Percentiles rank a stretch among this genome's conserved stretches.
Evolutionary conservation across 108 stramenopile genomes (phyloP).

Genomic region (Halocafeteria seosinensis): DNA sequence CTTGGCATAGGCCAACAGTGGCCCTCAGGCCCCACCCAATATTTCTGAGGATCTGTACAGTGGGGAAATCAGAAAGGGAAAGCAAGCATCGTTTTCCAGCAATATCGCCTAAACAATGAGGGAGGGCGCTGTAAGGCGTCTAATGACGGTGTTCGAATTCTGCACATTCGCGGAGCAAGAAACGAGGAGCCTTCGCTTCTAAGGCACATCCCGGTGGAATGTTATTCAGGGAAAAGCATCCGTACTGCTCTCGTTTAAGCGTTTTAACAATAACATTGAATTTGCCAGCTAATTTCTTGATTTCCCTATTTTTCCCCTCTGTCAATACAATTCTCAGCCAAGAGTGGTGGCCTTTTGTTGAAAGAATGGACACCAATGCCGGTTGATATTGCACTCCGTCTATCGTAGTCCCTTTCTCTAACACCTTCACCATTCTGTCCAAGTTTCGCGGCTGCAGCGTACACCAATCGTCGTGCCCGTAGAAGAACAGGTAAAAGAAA

Average conservation of each 20-base stretch:
- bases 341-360: not conserved
- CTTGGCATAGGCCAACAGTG: too few species aligned
- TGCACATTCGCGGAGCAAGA: not conserved
- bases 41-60: too few species aligned
- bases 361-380: not conserved
- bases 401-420: not conserved
- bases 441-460: not conserved
- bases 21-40: too few species aligned
- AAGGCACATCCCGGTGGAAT: not conserved
- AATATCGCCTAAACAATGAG: too few species aligned
- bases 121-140: too few species aligned
- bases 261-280: not conserved
- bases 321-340: slow-evolving; percentile 9
- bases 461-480: not conserved
- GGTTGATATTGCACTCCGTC: not conserved
- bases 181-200: not conserved
- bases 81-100: too few species aligned
- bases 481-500: not conserved
- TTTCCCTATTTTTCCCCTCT: slow-evolving; percentile 12
- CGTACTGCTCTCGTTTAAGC: slow-evolving; percentile 3
- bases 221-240: slow-evolving; percentile 1
- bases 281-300: not conserved
- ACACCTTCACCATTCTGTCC: slow-evolving; percentile 1
- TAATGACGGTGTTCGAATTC: too few species aligned
- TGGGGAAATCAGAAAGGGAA: too few species aligned